Evolutionary conservation across 1,139 yeast genomes (phyloP), one percentile per base, ranked within the genome.

Genomic region (Suhomyces bribrorum): DNA sequence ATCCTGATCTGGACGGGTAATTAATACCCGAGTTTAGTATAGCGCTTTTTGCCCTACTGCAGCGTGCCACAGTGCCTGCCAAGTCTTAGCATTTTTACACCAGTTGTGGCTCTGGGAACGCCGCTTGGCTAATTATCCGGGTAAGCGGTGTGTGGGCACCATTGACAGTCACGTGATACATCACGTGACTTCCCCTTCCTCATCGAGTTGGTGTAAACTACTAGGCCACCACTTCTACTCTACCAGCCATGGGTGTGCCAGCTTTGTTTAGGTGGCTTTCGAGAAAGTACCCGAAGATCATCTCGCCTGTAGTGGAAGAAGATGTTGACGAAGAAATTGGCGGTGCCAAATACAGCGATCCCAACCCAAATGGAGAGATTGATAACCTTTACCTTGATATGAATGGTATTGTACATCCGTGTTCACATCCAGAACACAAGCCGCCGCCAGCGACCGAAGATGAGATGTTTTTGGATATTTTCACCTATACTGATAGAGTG

Each of bases 401-500:
- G 97, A 90, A 90, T 56, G 97, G 96, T 68, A 90, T 90, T 59
- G 97, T 90, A 4, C 97, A 90, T 68, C 97, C 97, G 0, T 90
- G 97, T 72, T 84, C 96, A 1, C 97, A 90, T 62, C 97, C 97
- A 1, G 97, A 90, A 55, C 86, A 90, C 51, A 83, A 83, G 46
- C 95, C 96, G 5, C 84, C 96, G 3, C 99, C 96, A 23, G 92
- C 82, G 50, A 87, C 94, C 0, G 97, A 90, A 54, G 96, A 88
- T 46, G 96, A 90, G 57, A 90, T 90, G 97, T 82, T 90, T 66
- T 64, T 88, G 47, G 97, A 89, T 38, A 82, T 90, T 26, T 90
- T 90, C 64, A 83, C 79, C 48, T 90, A 90, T 56, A 90, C 97
- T 0, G 94, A 90, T 52, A 73, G 96, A 38, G 96, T 90, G 7